Base-by-base conservation (phyloP, 73 alveolate species). In the Paramecium octaurelia region DNA sequence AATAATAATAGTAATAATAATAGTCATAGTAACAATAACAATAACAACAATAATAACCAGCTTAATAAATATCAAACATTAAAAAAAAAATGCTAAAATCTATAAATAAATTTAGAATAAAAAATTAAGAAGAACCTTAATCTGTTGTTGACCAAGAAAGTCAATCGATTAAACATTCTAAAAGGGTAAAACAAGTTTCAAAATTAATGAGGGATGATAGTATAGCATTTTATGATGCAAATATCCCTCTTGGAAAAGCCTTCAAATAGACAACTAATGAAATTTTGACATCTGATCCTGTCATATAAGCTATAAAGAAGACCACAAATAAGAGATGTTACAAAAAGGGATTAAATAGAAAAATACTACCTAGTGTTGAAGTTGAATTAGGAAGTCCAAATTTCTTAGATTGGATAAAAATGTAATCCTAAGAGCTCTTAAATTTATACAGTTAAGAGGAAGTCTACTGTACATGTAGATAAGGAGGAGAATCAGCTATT, bases 191-290 rank as follows among this genome's bases (percentile, higher is more conserved):
- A 80, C 23, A 80, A 48, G 29, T 48, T 21, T 80, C 91, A 1
- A 80, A 44, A 16, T 80, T 42, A 21, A 80, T 80, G 91, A 44
- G 57, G 14, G 91, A 80, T 80, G 91, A 80, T 20, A 80, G 57
- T 11, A 80, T 80, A 42, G 75, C 91, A 11, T 80, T 80, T 80
- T 80, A 80, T 80, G 91, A 80, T 80, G 76, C 91, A 21, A 80
- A 80, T 48, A 18, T 80, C 1, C 73, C 91, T 43, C 14, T 80
- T 11, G 57, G 57, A 12, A 80, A 80, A 23, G 91, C 91, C n/a
- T 80, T 80, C 12, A 42, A 42, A 46, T 73, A 18, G n/a, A 3
- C 87, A 35, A 50, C 70, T 18, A 20, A 43, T 43, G 91, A 80
- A 44, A 6, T 11, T 23, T 9, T 31, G 16, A 10, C 46, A 0